phyloP scores from a whole-genome alignment of 306 rosid species.

The Prosopis cineraria region DNA sequence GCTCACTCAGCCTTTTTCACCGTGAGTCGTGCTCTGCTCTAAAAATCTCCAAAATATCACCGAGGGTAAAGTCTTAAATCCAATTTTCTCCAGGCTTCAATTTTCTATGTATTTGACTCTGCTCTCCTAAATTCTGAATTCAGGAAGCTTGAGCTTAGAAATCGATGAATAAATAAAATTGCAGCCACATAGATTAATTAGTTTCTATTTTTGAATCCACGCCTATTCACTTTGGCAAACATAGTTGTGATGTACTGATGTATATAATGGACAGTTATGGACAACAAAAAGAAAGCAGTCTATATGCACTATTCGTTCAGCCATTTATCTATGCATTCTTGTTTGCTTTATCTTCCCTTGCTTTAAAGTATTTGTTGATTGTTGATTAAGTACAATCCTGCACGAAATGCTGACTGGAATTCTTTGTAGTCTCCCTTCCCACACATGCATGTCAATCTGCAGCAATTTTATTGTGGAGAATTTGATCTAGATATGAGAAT shows the following conservation, averaged over 20 bases:
- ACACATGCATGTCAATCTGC: slow-evolving; percentile 18
- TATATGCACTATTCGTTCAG: neutral
- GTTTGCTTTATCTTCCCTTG: slow-evolving; percentile 8
- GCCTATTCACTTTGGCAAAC: neutral
- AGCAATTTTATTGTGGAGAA: slow-evolving; percentile 6
- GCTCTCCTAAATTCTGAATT: neutral
- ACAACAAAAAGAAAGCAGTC: neutral
- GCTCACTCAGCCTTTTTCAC: no score
- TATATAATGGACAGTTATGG: slow-evolving; percentile 6
- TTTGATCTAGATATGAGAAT: slow-evolving; percentile 12
- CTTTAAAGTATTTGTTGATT: slow-evolving; percentile 6
- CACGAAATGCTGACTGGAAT: slow-evolving; percentile 12
- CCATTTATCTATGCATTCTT: slow-evolving; percentile 6
- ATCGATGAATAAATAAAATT: slow-evolving; percentile 1
- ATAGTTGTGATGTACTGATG: slow-evolving; percentile 18
- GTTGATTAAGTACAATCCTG: slow-evolving; percentile 20
- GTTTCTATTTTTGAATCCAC: slow-evolving; percentile 7
- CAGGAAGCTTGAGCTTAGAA: slow-evolving; percentile 5
- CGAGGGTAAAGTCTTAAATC: no score
- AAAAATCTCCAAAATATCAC: no score
- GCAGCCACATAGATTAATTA: neutral
- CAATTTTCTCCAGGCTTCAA: no score
- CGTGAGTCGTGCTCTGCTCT: no score
- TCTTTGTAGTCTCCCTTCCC: slow-evolving; percentile 13
- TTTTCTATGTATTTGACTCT: no score